Percentiles rank a stretch among this genome's conserved stretches.
Evolutionary conservation across 2,329 filamentous ascomycete species (phyloP).

Genomic region (Fusarium verticillioides): DNA sequence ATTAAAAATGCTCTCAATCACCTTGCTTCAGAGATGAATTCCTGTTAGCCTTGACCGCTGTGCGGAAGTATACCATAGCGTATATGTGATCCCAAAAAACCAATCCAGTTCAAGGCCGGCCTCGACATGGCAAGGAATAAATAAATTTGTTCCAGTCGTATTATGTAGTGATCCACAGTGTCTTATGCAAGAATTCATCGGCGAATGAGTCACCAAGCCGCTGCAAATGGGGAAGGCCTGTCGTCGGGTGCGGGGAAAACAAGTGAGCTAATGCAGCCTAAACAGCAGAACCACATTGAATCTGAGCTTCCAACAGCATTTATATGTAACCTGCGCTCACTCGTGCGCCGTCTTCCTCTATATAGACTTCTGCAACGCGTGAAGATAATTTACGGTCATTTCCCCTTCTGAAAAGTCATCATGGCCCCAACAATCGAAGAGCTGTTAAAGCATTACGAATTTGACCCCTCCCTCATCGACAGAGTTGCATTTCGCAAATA

Average conservation of each 20-base stretch:
- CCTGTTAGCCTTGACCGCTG: fast-evolving
- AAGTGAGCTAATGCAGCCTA: neutral
- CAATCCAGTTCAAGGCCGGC: fast-evolving
- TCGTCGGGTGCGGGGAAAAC: neutral
- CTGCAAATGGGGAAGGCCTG: neutral
- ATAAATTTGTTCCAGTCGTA: too few species aligned
- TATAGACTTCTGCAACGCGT: fast-evolving
- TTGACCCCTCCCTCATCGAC: slow-evolving; percentile 35
- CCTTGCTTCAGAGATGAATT: fast-evolving
- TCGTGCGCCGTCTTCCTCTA: neutral
- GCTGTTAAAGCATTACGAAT: slow-evolving; percentile 44
- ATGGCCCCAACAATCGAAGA: slow-evolving; percentile 41
- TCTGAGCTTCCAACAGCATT: neutral
- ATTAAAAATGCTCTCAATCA: fast-evolving
- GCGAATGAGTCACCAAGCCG: neutral
- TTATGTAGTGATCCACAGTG: too few species aligned
- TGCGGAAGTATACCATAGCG: fast-evolving
- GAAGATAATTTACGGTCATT: fast-evolving
- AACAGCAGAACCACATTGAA: neutral
- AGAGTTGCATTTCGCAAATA: slow-evolving; percentile 43
- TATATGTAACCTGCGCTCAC: neutral
- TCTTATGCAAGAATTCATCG: fast-evolving
- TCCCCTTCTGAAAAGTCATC: neutral
- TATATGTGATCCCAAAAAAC: fast-evolving
- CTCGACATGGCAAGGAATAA: neutral